Percentiles rank a stretch among this genome's conserved stretches.
These are phyloP conservation scores for Flammula alnicola DNA, from an alignment of 1,284 basidiomycete species.

Conservation along the genomic window DNA sequence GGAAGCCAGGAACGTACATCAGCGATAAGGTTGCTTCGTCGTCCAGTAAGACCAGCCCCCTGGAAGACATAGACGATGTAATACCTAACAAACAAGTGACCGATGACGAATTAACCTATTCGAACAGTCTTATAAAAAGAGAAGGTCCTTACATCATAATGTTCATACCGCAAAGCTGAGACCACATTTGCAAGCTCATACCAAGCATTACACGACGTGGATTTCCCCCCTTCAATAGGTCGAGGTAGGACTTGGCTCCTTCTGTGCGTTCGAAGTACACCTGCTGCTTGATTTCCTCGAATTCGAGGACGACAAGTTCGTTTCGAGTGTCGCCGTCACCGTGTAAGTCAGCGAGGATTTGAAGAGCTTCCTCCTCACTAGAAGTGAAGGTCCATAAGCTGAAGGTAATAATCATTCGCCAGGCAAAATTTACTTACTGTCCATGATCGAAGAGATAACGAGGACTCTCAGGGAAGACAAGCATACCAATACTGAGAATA, in stretches of 20 bases:
- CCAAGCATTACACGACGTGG: conserved; percentile 64
- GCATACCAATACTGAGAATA: conserved; percentile 71
- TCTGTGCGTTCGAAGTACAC: conserved; percentile 66
- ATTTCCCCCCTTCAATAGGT: conserved; percentile 65
- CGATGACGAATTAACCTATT: neutral
- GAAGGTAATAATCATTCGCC: neutral
- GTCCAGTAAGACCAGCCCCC: conserved; percentile 74
- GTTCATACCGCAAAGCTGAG: conserved; percentile 65
- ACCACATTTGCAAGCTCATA: conserved; percentile 66
- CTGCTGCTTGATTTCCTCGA: conserved; percentile 78
- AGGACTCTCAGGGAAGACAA: conserved; percentile 67
- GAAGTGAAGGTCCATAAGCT: neutral
- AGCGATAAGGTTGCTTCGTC: conserved; percentile 74
- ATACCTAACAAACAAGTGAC: conserved; percentile 46
- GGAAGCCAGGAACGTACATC: conserved; percentile 34
- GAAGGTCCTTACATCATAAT: conserved; percentile 68
- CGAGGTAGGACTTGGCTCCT: conserved; percentile 73
- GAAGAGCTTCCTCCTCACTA: conserved; percentile 71
- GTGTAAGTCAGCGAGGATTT: conserved; percentile 81
- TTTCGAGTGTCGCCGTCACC: conserved; percentile 68
- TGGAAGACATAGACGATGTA: conserved; percentile 81
- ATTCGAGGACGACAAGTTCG: conserved; percentile 78
- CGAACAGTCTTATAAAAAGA: neutral
- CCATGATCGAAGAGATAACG: conserved; percentile 71
- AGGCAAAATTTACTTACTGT: conserved; percentile 37